Conservation (phyloP, 768 basidiomycete genomes). For the Podaxis sp. region DNA sequence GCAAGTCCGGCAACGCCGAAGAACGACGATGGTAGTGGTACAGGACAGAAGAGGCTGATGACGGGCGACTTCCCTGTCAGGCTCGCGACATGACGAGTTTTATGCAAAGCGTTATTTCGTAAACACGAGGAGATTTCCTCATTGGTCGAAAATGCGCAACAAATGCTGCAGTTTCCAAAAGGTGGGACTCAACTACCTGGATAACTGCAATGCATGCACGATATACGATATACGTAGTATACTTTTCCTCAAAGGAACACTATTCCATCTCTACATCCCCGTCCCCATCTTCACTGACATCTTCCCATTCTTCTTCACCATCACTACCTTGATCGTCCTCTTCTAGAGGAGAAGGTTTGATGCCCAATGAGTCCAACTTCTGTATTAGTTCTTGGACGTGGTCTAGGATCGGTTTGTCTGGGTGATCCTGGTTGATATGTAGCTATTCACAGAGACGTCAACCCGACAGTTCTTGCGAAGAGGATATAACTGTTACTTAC, state of each 20-base stretch:
- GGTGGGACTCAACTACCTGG: too few species aligned
- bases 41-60: neutral
- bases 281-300: conserved; percentile 56
- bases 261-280: conserved; percentile 59
- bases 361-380: conserved; percentile 64
- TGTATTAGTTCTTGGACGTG: conserved; percentile 74
- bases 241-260: conserved; percentile 5
- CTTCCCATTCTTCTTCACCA: conserved; percentile 65
- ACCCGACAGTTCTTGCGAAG: neutral
- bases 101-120: too few species aligned
- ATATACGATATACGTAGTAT: neutral
- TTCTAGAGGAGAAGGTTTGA: conserved; percentile 57
- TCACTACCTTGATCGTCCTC: conserved; percentile 47
- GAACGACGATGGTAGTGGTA: conserved; percentile 5
- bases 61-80: too few species aligned
- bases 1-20: neutral
- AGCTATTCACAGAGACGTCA: conserved; percentile 41
- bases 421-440: conserved; percentile 67
- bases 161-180: too few species aligned
- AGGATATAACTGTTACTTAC: conserved; percentile 38
- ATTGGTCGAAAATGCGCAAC: too few species aligned
- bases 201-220: neutral
- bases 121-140: too few species aligned
- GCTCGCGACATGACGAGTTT: too few species aligned
- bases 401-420: conserved; percentile 71